Evolutionary conservation across 345 rosid species (phyloP), one percentile per base, ranked within the genome.

Genomic region (Eucalyptus grandis): DNA sequence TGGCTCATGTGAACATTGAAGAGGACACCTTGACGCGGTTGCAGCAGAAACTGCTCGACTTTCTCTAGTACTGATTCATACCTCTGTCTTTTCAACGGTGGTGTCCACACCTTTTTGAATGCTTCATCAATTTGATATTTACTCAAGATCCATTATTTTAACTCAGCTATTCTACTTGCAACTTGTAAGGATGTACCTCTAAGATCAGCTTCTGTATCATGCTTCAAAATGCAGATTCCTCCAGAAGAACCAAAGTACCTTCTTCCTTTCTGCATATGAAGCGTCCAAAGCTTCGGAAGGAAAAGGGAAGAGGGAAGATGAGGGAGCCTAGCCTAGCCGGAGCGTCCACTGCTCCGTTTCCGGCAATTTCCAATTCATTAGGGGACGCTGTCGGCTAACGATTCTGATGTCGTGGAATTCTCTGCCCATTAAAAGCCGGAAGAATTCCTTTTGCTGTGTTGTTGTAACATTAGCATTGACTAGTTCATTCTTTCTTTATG

Each of bases 161-260:
- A 56, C 51, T 16, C 88, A 6, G 47, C 69, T 34, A 47, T 26
- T 37, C 67, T 56, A 24, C 34, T 47, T 26, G 60, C 46, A 49
- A 21, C n/a, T 26, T 8, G 14, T 17, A 37, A 34, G 46, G 67
- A 54, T 54, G 37, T 31, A 12, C n/a, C n/a, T 4, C 26, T 77
- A 77, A 40, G 85, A 40, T 77, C 85, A 21, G 85, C 47, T 40
- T 77, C 85, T 40, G 47, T 21, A 4, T 54, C 49, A 6, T 54
- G 67, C 69, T 37, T 86, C 10, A 43, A 24, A 65, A 19, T 87
- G 92, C 95, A 98, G 99, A 93, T 98, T 94, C 91, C 90, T 98
- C 92, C 99, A 97, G 93, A 98, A 98, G 94, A 97, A 98, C 90
- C 99, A 98, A 89, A 95, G 95, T 88, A 93, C 91, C 16, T 96